Conservation (phyloP, 306 rosid species). For the Corylus avellana region DNA sequence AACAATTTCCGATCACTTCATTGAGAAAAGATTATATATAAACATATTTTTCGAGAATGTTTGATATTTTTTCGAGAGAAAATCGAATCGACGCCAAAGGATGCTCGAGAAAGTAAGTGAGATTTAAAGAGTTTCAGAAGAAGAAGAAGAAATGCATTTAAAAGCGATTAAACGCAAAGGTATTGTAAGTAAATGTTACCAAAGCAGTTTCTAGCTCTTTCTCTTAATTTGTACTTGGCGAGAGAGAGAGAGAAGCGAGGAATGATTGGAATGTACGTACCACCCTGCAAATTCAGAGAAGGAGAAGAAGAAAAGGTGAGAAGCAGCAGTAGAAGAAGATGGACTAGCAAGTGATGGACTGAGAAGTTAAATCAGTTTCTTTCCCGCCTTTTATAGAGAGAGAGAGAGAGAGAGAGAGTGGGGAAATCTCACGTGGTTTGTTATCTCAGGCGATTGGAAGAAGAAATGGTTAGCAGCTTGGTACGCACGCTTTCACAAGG, state of each 20-base stretch:
- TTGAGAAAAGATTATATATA: too few relatives aligned
- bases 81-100: background rate
- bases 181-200: background rate
- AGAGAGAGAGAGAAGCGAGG: constrained; percentile 14
- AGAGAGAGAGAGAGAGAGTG: background rate
- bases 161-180: background rate
- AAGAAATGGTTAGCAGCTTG: background rate
- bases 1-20: too few relatives aligned
- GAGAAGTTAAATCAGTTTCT: background rate
- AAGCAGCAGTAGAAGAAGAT: constrained; percentile 4
- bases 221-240: background rate
- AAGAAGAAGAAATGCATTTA: background rate
- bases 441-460: background rate
- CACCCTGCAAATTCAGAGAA: constrained; percentile 18
- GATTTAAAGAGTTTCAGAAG: background rate
- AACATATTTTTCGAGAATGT: too few relatives aligned
- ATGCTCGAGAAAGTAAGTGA: background rate
- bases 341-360: background rate
- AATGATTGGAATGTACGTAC: background rate
- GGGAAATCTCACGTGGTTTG: background rate
- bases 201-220: background rate
- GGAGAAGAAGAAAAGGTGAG: constrained; percentile 7
- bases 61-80: background rate
- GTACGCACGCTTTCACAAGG: background rate
- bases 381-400: constrained; percentile 37